Evolutionary conservation across 2,329 filamentous ascomycete genomes (phyloP), one percentile per base, ranked within the genome.

Genomic region (Mollisiaceae sp.): DNA sequence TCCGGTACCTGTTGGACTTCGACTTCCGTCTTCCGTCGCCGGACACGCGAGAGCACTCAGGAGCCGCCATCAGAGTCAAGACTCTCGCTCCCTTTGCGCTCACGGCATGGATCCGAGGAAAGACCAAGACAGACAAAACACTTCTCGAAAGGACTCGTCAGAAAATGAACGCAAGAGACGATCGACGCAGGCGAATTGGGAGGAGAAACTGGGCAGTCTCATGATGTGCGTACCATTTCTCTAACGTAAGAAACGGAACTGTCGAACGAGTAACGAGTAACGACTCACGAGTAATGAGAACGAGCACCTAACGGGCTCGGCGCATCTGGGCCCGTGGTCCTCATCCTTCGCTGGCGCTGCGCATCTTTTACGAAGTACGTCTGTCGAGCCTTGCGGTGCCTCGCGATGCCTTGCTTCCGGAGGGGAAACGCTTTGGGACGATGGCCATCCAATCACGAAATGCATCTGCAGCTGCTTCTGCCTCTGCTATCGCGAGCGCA

Each of bases 381-480:
- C 50, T 24, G 45, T 12, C 22, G 11, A 32, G 27, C 27, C 27
- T 32, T 32, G 27, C 27, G 27, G 6, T 32, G 27, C 27, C 27
- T 32, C 6, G 27, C 27, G 27, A 32, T 32, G 45, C 50, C 24
- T 54, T 54, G 50, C 50, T 18, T 54, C 50, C 50, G 50, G 50
- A 35, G 24, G 50, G 32, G 27, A 54, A 35, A 54, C 24, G 24
- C 27, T 35, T 24, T 8, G 45, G 12, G 20, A 24, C n/a, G 41
- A 2, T 18, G 3, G 15, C 8, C 18, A 6, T 54, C 24, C 50
- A 32, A 32, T 54, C 50, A 32, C 50, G 4, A 35, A 6, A 22
- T 54, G 22, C 18, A 11, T 32, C 15, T 14, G 20, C 22, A 50
- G 24, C 45, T 50, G 27, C 27, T 3, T 32, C 27, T 32, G 27